Percentiles rank a stretch among this genome's conserved stretches.
Conservation (phyloP, 345 rosid genomes). For the Brassica nigra region DNA sequence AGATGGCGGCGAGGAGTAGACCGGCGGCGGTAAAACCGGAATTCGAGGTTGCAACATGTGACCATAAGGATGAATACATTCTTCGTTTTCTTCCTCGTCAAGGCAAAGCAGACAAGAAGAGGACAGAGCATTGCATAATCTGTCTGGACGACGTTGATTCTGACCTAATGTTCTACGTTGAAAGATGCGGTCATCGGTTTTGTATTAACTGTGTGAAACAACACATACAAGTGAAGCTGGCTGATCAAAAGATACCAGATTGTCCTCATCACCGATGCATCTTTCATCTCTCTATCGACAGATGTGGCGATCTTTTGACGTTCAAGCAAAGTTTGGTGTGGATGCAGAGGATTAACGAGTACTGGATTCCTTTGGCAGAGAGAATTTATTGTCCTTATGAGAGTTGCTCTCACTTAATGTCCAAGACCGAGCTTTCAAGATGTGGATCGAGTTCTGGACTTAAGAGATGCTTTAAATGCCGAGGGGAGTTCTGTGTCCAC, state of each 20-base stretch:
- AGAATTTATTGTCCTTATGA: background rate
- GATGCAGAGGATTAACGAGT: background rate
- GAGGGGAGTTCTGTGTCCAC: background rate
- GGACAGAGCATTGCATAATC: background rate
- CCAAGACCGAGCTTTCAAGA: background rate
- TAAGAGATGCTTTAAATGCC: constrained; percentile 2
- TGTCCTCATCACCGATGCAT: background rate
- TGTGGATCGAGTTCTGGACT: background rate
- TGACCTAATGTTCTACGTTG: background rate
- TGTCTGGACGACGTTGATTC: background rate
- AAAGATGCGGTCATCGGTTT: background rate
- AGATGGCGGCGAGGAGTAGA: background rate
- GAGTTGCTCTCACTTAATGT: background rate
- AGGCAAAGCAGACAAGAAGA: constrained; percentile 1
- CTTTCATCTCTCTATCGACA: background rate
- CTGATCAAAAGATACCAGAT: background rate
- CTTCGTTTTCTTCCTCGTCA: background rate
- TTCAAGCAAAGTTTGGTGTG: background rate
- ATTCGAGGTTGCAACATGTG: background rate
- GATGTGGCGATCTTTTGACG: background rate
- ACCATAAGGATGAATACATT: background rate
- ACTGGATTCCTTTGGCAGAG: background rate
- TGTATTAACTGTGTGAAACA: background rate
- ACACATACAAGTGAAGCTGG: background rate
- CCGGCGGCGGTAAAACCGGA: background rate